Evolutionary conservation across 805 yeast species (phyloP).

Genomic region (Kuraishia capsulata): DNA sequence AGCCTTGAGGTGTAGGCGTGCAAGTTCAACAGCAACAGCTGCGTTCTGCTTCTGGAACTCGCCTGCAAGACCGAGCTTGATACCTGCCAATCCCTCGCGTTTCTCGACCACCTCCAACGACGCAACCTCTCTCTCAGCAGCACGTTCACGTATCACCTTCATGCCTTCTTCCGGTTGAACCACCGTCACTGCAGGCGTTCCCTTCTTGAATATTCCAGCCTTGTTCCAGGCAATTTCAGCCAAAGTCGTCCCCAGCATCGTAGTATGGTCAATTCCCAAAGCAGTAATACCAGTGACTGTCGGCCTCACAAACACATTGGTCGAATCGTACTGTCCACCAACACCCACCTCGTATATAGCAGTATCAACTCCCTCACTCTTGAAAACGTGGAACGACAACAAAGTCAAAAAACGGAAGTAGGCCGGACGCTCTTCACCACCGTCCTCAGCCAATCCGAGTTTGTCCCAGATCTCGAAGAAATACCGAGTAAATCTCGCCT

Average conservation of each 20-base stretch:
- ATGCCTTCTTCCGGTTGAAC: conserved; percentile 44
- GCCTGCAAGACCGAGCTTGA: conserved; percentile 69
- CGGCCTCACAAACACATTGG: conserved; percentile 76
- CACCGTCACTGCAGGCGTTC: conserved; percentile 60
- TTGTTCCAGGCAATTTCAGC: conserved; percentile 94
- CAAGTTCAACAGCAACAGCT: conserved; percentile 71
- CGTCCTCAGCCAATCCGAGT: conserved; percentile 44
- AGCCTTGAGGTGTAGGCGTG: conserved; percentile 46
- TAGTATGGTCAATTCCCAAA: conserved; percentile 87
- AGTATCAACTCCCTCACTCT: conserved; percentile 82
- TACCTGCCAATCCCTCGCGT: conserved; percentile 25
- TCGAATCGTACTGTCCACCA: conserved; percentile 97
- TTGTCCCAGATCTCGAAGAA: conserved; percentile 94
- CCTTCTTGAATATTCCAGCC: conserved; percentile 79
- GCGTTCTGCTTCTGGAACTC: conserved; percentile 83
- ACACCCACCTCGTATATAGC: conserved; percentile 98
- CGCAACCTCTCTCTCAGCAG: conserved; percentile 47
- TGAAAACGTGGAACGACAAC: conserved; percentile 82
- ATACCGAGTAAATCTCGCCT: conserved; percentile 73
- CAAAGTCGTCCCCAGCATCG: conserved; percentile 78
- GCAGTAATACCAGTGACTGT: conserved; percentile 79
- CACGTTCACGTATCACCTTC: conserved; percentile 52
- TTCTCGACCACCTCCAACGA: conserved; percentile 43
- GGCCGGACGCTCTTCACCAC: conserved; percentile 41
- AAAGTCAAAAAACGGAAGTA: conserved; percentile 88